Base-by-base conservation (phyloP, 2,329 filamentous ascomycete species). In the Zymoseptoria passerinii region DNA sequence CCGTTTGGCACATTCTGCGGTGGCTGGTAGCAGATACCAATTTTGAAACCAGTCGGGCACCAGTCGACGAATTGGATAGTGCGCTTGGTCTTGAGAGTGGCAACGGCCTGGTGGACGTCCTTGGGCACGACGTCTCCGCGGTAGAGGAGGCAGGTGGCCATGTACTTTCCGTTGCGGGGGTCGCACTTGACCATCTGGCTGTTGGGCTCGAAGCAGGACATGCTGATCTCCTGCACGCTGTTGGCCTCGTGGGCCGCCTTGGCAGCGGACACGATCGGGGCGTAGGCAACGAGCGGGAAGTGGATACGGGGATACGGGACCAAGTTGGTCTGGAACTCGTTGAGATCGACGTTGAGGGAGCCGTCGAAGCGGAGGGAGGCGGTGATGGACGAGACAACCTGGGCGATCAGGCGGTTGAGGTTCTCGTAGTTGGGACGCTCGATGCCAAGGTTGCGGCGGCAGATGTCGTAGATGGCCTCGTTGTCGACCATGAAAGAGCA, bases 131-230 rank as follows among this genome's bases (percentile, higher is more conserved):
- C 92, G 72, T 97, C 94, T 77, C 92, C 94, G 75, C 92, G 92
- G 85, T 99, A 99, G 76, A 99, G 81, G 79, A 99, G 79, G 78
- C 92, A 96, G 71, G 92, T 96, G 66, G 92, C 92, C 92, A 99
- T 99, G 85, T 99, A 99, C 84, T 99, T 99, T 79, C 92, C 92
- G 77, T 95, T 92, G 73, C 92, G 91, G 69, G 92, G 92, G 76
- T 99, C 94, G 75, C 92, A 99, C 84, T 96, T 96, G 76, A 99
- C 92, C 92, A 99, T 99, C 87, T 99, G 92, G 86, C 96, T 96
- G 86, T 96, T 89, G 70, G 92, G 91, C 85, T 99, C 92, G 81
- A 99, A 99, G 87, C 92, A 97, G 67, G 90, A 90, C 86, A 92
- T 95, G 78, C 90, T 95, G 82, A 97, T 96, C 83, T 97, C 94